Evolutionary conservation across 2,329 filamentous ascomycete genomes (phyloP), one percentile per base, ranked within the genome.

Genomic region (Reticulascus tulasneorum): DNA sequence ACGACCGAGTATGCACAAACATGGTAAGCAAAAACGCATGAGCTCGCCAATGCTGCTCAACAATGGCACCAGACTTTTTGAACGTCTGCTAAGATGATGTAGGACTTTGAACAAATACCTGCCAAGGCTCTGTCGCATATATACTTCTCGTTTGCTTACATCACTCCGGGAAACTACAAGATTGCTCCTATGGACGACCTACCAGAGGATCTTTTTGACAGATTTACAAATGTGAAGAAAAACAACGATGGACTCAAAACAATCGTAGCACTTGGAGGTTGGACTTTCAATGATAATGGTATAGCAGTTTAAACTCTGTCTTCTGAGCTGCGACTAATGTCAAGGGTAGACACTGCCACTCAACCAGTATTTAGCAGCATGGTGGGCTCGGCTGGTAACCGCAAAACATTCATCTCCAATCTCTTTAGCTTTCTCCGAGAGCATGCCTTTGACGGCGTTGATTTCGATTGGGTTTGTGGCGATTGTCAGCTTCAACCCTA

Each of bases 151-250:
- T 56, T 55, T 38, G 37, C 42, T 3, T 46, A 39, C 28, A 44
- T 56, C 33, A 46, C 49, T 24, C 49, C 53, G 4, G 23, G 16
- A 3, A 45, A 34, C 5, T 54, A 47, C 36, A 23, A 40, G 17
- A 46, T 56, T 25, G 25, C 29, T 3, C 31, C 41, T 9, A 49
- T 49, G 37, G 41, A 47, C 12, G 19, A 30, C 49, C 1, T 34
- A 29, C 2, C 23, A 56, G 6, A 55, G 56, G 36, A n/a, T 30
- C 6, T 23, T 30, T 21, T 40, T 38, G 23, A 34, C 38, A 3
- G 34, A 32, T 12, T 39, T 60, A 2, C 44, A 60, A 34, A 50
- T 49, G 1, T 53, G 46, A 37, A 60, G 38, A 10, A 25, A 4
- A 28, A 29, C 16, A 44, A 46, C 30, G 32, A 47, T 2, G 40